These are phyloP conservation scores for Diaporthe australafricana DNA, from an alignment of 2,329 filamentous ascomycete genomes.

Conservation along the genomic window DNA sequence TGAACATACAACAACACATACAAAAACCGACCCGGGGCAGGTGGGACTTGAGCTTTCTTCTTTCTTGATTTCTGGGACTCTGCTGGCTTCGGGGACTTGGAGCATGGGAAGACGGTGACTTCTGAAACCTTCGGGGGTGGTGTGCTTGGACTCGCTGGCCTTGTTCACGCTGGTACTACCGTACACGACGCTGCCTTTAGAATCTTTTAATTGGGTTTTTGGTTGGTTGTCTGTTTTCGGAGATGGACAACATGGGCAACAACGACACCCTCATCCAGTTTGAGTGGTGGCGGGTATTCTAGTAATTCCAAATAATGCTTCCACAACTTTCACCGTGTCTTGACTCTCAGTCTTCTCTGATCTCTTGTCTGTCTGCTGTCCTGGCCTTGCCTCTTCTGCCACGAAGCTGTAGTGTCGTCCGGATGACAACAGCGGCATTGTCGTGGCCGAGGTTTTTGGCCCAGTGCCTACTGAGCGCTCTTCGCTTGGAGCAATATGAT, in stretches of 20 bases:
- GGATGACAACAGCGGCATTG: too few species aligned
- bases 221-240: neutral
- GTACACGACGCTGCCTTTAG: neutral
- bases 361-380: too few species aligned
- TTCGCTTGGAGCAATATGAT: too few species aligned
- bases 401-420: too few species aligned
- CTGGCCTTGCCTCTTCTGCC: too few species aligned
- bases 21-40: neutral
- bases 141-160: constrained; percentile 27
- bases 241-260: neutral
- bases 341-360: too few species aligned
- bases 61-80: neutral
- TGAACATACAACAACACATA: constrained; percentile 16
- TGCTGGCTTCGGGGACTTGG: constrained; percentile 23
- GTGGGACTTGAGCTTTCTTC: neutral
- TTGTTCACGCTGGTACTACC: constrained; percentile 5
- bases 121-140: neutral
- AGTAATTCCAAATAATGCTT: constrained; percentile 26
- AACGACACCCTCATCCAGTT: neutral
- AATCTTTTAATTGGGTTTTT: constrained; percentile 12
- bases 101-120: neutral
- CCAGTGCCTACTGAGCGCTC: too few species aligned
- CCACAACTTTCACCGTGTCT: neutral
- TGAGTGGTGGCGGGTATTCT: neutral
- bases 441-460: too few species aligned